Evolutionary conservation across 169 alveolate genomes (phyloP), one percentile per base, ranked within the genome.

Genomic region (Besnoitia besnoiti): DNA sequence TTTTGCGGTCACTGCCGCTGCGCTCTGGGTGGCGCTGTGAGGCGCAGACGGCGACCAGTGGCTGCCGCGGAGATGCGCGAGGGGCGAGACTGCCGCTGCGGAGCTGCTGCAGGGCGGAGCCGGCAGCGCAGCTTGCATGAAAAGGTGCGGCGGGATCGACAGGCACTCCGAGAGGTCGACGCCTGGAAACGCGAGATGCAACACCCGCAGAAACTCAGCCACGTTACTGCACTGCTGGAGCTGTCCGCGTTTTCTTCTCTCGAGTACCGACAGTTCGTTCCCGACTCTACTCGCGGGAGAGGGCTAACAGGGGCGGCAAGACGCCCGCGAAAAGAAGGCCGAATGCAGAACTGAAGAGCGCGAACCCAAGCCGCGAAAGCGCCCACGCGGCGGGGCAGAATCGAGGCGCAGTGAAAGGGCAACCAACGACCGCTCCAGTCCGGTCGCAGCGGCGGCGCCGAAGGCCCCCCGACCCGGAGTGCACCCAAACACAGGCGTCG

Each of bases 41-140:
- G 27, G 33, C 30, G 33, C 67, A 55, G 67, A 55, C 30, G 30
- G 33, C n/a, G 33, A 21, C 1, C 33, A 16, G 80, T 42, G 80
- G 46, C 12, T 37, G 10, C 47, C 59, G 40, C 40, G 30, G 37
- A 77, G 59, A 21, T 77, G 87, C 4, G 40, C 37, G 39, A 77
- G 87, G 35, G 50, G 61, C 24, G 61, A 0, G 19, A 55, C 30
- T 35, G 87, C 47, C 40, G 55, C 59, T 2, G 61, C 40, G 33
- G 24, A 8, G 55, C 87, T 77, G 87, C 87, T 77, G 87, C 61
- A 40, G 0, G 87, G 87, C 3, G 59, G 87, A 0, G 40, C 87
- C 0, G 87, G 87, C 49, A 77, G 59, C 10, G 87, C 14, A 21
- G 87, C 87, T 35, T 27, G 49, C 87, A 77, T 37, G 40, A 40